Evolutionary conservation across 306 rosid species (phyloP), one percentile per base, ranked within the genome.

Genomic region (Vachellia pachyceras): DNA sequence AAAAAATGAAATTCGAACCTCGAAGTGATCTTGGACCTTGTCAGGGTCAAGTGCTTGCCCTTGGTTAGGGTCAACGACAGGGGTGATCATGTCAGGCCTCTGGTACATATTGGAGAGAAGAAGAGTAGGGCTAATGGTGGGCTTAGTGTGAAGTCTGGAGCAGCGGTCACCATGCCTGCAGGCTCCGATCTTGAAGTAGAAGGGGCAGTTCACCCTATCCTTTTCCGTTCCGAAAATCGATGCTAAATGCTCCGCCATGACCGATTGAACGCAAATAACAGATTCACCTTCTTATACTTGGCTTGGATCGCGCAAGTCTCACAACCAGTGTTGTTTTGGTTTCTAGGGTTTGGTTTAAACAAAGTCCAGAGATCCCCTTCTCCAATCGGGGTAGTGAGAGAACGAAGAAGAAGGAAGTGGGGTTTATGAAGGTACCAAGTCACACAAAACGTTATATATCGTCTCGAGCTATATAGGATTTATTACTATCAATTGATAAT

Each of bases 181-280:
- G 33, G 99, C 99, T 72, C 99, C 99, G 93, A 93, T 96, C 99
- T 93, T 96, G 86, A 96, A 93, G 92, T 96, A 96, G 89, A 96
- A 96, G 0, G 99, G 99, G 25, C 99, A 93, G 92, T 93, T 93
- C 13, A 96, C 99, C 67, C 99, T 80, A 82, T 96, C 99, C 83
- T 93, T 93, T 89, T 96, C 99, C 7, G 99, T 96, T 3, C 99
- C 98, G 86, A 96, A 96, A 20, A 96, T 96, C 80, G 99, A 96
- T 44, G 99, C 99, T 64, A 96, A 90, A 82, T 96, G 99, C 82
- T 96, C 99, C 92, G 99, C 99, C 99, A 94, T 93, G 1, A 23
- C 75, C 46, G 52, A 75, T 29, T 68, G 58, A 74, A 44, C 44
- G 23, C 52, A 41, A 20, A 40, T 10, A 10, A 18, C 50, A 40